Evolutionary conservation across 1,284 basidiomycete genomes (phyloP), one percentile per base, ranked within the genome.

Genomic region (Mycosarcoma maydis): DNA sequence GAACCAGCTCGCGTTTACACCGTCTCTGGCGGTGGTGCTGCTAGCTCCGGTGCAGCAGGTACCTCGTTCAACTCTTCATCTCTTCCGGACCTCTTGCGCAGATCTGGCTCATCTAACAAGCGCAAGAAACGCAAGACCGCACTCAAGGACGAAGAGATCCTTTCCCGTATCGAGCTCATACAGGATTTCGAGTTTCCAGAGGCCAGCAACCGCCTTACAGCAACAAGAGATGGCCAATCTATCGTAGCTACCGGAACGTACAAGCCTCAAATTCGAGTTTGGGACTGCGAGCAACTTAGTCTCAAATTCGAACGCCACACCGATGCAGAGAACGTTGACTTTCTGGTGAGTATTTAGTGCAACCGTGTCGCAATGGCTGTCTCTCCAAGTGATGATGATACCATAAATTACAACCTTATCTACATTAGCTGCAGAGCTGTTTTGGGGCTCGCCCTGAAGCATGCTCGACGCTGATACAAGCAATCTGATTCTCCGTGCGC

Each of bases 111-210:
- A 9, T 75, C 76, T 1, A 80, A 80, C 51, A 81, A 81, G 56
- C 76, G 79, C 40, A 80, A 75, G 46, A 77, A 77, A 43, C 65
- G 78, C 38, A 67, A 70, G 22, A 60, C 67, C 1, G 73, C 69
- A 0, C 57, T 73, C 43, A 67, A 71, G 51, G 66, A 76, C 45
- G 61, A 74, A 58, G 71, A 72, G 33, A 66, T 77, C 45, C 69
- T 79, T 41, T 69, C 65, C 10, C 73, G 73, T 36, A 80, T 80
- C 64, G 72, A 78, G 54, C 65, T 80, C 48, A 76, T 82, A 40
- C 77, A 93, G 96, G 91, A 95, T 69, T 96, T 98, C 82, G 92
- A 94, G 76, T 98, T 99, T 72, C 94, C 96, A 9, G 93, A 97
- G 81, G 94, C 94, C 11, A 93, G 92, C 79, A 95, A 93, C 83